Evolutionary conservation across 371 early-diverging fungal genomes (phyloP).

Genomic region (Nematocida homosporus): DNA sequence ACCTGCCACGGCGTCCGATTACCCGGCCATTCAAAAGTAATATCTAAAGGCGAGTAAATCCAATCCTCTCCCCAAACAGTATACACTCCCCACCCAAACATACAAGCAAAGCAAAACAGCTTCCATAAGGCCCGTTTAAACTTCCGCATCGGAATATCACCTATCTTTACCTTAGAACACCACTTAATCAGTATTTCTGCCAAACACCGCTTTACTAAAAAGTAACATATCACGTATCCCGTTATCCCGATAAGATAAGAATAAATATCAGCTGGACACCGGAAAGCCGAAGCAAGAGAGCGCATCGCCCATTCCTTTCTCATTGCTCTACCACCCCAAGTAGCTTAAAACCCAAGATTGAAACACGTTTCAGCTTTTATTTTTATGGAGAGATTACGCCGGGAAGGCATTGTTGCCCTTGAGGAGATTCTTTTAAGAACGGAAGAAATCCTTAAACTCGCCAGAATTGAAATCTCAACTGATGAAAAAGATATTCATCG

Average conservation of each 20-base stretch:
- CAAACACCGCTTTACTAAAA: constrained; percentile 7
- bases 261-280: constrained; percentile 26
- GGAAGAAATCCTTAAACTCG: constrained; percentile 33
- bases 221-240: constrained; percentile 2
- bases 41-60: constrained; percentile 46
- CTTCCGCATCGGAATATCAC: constrained; percentile 43
- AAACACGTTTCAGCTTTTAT: constrained; percentile 50
- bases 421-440: constrained; percentile 40
- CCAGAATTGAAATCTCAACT: constrained; percentile 1
- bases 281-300: constrained; percentile 6
- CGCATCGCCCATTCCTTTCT: constrained; percentile 43
- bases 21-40: constrained; percentile 39
- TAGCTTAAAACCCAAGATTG: neutral
- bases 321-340: neutral
- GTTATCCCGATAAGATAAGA: constrained; percentile 11
- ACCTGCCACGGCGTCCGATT: constrained; percentile 47
- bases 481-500: constrained; percentile 43
- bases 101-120: constrained; percentile 48
- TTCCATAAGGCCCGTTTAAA: constrained; percentile 57
- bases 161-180: constrained; percentile 8
- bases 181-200: constrained; percentile 3
- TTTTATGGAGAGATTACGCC: constrained; percentile 43
- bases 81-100: constrained; percentile 37
- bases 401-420: constrained; percentile 28
- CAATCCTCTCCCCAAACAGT: constrained; percentile 48